Percentiles rank a stretch among this genome's conserved stretches.
Conservation (phyloP, 1,284 basidiomycete genomes). For the Puccinia coronata region DNA sequence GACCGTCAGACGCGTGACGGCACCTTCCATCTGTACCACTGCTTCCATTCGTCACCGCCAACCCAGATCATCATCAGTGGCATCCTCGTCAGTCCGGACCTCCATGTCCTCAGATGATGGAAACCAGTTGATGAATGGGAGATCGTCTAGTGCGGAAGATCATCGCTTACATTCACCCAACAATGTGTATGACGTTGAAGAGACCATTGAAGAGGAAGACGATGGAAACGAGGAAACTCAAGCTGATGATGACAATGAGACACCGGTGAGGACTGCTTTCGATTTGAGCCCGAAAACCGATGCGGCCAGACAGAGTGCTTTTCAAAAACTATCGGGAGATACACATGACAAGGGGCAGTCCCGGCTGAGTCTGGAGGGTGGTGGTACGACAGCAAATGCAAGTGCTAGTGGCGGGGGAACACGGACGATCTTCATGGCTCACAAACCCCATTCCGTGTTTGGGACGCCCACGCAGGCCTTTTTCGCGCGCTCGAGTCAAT, state of each 20-base stretch:
- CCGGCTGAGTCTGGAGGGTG: neutral
- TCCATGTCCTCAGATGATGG: constrained; percentile 47
- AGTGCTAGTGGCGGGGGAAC: neutral
- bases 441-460: constrained; percentile 46
- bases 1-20: constrained; percentile 37
- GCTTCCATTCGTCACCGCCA: constrained; percentile 22
- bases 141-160: constrained; percentile 17
- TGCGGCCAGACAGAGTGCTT: constrained; percentile 28
- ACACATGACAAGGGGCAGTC: neutral
- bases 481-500: constrained; percentile 14
- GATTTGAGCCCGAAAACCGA: constrained; percentile 2
- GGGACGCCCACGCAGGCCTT: constrained; percentile 49
- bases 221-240: constrained; percentile 28
- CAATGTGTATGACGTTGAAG: constrained; percentile 45
- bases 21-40: neutral
- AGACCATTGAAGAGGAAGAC: constrained; percentile 50
- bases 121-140: constrained; percentile 5
- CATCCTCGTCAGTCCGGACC: constrained; percentile 42
- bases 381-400: constrained; percentile 3
- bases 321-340: constrained; percentile 46
- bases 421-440: constrained; percentile 46
- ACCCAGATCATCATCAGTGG: constrained; percentile 9
- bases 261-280: neutral
- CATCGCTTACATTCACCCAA: constrained; percentile 44
- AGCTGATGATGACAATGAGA: neutral